Base-by-base conservation (phyloP, 208 protist species). In the Crithidia bombi region DNA sequence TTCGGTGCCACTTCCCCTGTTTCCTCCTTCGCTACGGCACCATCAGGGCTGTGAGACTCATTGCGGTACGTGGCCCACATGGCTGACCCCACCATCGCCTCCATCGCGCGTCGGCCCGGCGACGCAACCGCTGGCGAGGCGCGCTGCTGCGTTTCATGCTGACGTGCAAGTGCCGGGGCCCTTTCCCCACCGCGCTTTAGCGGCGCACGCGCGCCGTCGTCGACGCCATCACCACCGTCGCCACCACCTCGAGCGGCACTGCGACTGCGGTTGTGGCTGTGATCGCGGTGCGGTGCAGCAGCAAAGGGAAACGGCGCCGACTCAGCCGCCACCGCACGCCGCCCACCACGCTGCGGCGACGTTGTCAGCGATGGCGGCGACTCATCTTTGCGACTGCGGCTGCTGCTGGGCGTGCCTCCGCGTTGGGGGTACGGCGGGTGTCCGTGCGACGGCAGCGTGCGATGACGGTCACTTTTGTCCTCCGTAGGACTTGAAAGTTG, bases 31-130 rank as follows among this genome's bases (percentile, higher is more conserved):
- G 7, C 26, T 21, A n/a, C n/a, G n/a, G 3, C 3, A 17, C 36
- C 32, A 3, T 26, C 19, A 9, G 32, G 32, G 32, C 14, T 30
- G 35, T 3, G 54, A 10, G 54, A 41, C 21, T n/a, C 33, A 26
- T 50, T 9, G 1, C 35, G 62, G 62, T 75, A 61, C 0, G 62
- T 65, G 11, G 46, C 69, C 69, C 59, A 69, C 54, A 75, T 68
- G 17, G 69, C 69, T 12, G 61, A 47, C 6, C 41, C 26, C 25
- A 75, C 41, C 69, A 69, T 38, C 55, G 41, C 25, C 46, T 32
- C 25, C 54, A 75, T 63, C 14, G 62, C 28, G 30, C 44, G 30
- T 15, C 69, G 62, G 3, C 54, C 69, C 28, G 26, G 26, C 17
- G 50, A 67, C 30, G 50, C 11, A 0, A 23, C n/a, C 0, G 39